A percentile compares a stretch with the other conserved stretches of the same genome.
phyloP scores from a whole-genome alignment of 2,329 filamentous ascomycete genomes.

The Berkeleyomyces basicola region DNA sequence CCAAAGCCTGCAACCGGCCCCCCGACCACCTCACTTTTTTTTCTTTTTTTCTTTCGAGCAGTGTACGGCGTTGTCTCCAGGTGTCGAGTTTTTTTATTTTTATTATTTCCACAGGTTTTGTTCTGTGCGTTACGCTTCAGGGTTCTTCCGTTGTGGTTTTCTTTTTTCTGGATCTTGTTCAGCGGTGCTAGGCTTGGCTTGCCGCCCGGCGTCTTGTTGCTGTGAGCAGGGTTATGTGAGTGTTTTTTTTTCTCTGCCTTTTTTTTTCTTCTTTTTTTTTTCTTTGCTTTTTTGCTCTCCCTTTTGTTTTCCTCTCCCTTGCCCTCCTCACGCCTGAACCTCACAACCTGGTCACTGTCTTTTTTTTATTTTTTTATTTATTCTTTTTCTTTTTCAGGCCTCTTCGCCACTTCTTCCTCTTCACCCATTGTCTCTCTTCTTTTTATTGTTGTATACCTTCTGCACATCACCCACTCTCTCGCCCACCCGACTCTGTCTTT shows the following conservation, averaged over 20 bases:
- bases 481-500: background rate
- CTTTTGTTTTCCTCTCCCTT: background rate
- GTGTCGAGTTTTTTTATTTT: background rate
- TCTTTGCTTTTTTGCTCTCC: background rate
- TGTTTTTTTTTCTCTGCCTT: background rate
- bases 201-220: background rate
- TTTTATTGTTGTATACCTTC: constrained; percentile 6
- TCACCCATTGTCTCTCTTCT: background rate
- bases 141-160: background rate
- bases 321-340: background rate
- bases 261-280: background rate
- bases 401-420: constrained; percentile 2
- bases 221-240: background rate
- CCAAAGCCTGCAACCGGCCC: constrained; percentile 6
- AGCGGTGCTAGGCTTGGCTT: background rate
- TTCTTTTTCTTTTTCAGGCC: background rate
- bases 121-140: background rate
- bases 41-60: background rate
- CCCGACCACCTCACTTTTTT: constrained; percentile 12
- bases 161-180: background rate
- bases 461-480: constrained; percentile 9
- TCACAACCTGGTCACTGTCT: background rate
- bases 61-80: too few relatives aligned
- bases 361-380: background rate
- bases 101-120: background rate